These are phyloP conservation scores for Auricularia heimuer DNA, from an alignment of 768 basidiomycete genomes.

Conservation along the genomic window DNA sequence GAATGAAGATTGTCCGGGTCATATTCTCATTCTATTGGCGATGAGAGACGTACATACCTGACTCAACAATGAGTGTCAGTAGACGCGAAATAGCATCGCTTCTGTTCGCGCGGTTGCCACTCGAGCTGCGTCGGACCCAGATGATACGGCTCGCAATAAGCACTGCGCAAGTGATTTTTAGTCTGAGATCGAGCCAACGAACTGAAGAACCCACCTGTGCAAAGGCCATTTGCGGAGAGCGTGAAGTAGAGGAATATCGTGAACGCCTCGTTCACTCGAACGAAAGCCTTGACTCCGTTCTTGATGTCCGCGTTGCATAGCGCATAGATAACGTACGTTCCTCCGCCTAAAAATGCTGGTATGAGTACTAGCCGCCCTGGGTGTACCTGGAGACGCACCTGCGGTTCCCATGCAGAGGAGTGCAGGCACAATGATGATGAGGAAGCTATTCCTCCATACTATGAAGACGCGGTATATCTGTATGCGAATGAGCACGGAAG, in stretches of 20 bases:
- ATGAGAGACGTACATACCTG: not conserved
- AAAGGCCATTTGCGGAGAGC: not conserved
- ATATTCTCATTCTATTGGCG: too few species aligned
- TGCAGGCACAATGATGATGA: not conserved
- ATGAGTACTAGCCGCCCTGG: not conserved
- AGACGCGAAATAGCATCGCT: not conserved
- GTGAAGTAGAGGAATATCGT: not conserved
- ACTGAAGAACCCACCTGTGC: not conserved
- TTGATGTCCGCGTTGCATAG: not conserved
- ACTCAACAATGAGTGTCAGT: not conserved
- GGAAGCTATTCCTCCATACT: not conserved
- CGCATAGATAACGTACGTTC: not conserved
- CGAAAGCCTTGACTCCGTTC: not conserved
- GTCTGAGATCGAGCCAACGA: not conserved
- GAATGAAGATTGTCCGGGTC: too few species aligned
- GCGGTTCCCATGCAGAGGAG: not conserved
- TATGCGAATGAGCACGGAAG: not conserved
- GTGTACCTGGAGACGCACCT: not conserved
- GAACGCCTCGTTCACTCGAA: not conserved
- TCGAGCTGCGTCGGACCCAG: not conserved
- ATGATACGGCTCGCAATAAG: not conserved
- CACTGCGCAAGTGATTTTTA: not conserved
- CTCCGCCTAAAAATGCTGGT: not conserved
- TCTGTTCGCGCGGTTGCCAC: not conserved
- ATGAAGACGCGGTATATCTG: not conserved